Conservation (phyloP, 1,284 basidiomycete species). For the Tylopilus orsonianus region DNA sequence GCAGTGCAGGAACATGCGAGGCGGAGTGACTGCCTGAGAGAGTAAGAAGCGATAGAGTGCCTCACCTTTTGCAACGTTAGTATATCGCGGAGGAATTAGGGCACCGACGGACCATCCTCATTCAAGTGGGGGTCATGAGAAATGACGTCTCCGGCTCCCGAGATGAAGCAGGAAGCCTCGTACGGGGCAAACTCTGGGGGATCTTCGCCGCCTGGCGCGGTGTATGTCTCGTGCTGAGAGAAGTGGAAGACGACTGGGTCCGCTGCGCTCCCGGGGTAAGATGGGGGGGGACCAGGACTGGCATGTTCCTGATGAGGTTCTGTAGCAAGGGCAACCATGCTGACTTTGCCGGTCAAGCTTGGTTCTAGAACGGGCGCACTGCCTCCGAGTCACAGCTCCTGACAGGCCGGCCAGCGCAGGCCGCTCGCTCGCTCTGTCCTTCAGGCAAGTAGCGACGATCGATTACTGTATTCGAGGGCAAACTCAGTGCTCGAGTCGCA, state of each 20-base stretch:
- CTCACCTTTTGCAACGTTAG: slow-evolving; percentile 48
- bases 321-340: slow-evolving; percentile 8
- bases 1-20: slow-evolving; percentile 51
- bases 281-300: slow-evolving; percentile 29
- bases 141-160: slow-evolving; percentile 50
- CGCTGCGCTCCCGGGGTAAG: slow-evolving; percentile 32
- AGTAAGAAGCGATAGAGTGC: slow-evolving; percentile 73
- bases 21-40: slow-evolving; percentile 49
- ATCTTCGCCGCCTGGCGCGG: slow-evolving; percentile 37
- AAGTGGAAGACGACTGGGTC: slow-evolving; percentile 30
- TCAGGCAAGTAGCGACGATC: slow-evolving; percentile 8
- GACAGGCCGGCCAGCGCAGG: slow-evolving; percentile 11
- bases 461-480: slow-evolving; percentile 17
- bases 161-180: slow-evolving; percentile 56
- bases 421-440: slow-evolving; percentile 7
- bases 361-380: slow-evolving; percentile 3
- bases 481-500: slow-evolving; percentile 14
- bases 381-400: slow-evolving; percentile 2
- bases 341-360: not conserved
- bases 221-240: slow-evolving; percentile 14
- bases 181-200: slow-evolving; percentile 65
- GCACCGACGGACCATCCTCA: slow-evolving; percentile 51
- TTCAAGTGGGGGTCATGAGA: slow-evolving; percentile 75
- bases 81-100: not conserved
- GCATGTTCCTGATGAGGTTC: slow-evolving; percentile 4